These are phyloP conservation scores for Petasospora fabianii DNA, from an alignment of 1,139 yeast species.

Conservation along the genomic window DNA sequence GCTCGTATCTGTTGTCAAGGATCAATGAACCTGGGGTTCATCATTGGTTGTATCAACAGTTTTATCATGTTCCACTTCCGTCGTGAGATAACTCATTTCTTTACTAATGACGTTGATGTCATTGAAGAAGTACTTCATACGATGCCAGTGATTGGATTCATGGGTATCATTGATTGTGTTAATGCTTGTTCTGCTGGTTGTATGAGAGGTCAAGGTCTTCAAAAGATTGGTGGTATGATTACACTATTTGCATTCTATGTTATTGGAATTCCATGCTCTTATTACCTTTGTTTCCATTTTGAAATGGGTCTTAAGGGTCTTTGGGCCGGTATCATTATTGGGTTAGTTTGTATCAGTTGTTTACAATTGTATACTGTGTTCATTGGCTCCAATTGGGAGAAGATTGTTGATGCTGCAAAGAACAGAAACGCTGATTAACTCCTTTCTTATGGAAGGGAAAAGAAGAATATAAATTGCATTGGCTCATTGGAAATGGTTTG, in stretches of 20 bases:
- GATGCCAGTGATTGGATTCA: slow-evolving; percentile 65
- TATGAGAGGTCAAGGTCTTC: slow-evolving; percentile 82
- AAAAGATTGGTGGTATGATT: slow-evolving; percentile 76
- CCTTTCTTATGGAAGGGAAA: background rate
- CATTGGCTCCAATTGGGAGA: slow-evolving; percentile 33
- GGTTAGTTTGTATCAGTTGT: slow-evolving; percentile 62
- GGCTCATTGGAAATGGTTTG: background rate
- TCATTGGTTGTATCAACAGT: slow-evolving; percentile 48
- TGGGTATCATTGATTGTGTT: slow-evolving; percentile 77
- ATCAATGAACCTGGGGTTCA: slow-evolving; percentile 27
- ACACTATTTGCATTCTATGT: slow-evolving; percentile 74
- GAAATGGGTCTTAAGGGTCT: slow-evolving; percentile 65
- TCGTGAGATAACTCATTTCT: slow-evolving; percentile 55
- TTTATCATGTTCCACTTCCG: slow-evolving; percentile 50
- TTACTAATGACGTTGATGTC: slow-evolving; percentile 71
- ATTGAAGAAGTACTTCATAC: slow-evolving; percentile 42
- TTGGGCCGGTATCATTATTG: slow-evolving; percentile 82
- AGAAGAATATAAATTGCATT: background rate
- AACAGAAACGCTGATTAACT: slow-evolving; percentile 41
- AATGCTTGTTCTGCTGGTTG: slow-evolving; percentile 83
- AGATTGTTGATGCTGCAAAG: slow-evolving; percentile 32
- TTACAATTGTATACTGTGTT: slow-evolving; percentile 48
- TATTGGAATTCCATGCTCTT: slow-evolving; percentile 70
- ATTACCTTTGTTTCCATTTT: slow-evolving; percentile 54
- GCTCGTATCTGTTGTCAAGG: slow-evolving; percentile 21